These are phyloP conservation scores for Globisporangium nagaii DNA, from an alignment of 352 stramenopile species.

Conservation along the genomic window DNA sequence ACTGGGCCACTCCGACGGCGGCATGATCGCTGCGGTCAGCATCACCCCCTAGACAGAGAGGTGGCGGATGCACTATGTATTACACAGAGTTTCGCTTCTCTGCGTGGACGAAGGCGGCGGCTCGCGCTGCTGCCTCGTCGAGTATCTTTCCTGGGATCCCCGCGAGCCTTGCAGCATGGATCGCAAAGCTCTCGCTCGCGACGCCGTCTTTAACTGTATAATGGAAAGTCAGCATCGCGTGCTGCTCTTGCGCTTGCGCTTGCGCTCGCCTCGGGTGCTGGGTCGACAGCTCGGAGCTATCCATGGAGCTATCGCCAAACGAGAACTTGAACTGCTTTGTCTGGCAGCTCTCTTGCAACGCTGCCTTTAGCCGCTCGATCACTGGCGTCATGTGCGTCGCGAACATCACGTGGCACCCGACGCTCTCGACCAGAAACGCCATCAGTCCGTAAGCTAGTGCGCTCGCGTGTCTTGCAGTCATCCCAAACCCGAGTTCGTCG, in stretches of 20 bases:
- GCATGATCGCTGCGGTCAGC: slow-evolving; percentile 62
- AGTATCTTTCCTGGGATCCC: slow-evolving; percentile 4
- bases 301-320: too few species aligned
- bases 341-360: slow-evolving; percentile 1
- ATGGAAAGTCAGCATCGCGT: slow-evolving; percentile 1
- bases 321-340: slow-evolving; percentile 2
- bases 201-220: slow-evolving; percentile 18
- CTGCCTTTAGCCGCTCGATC: slow-evolving; percentile 11
- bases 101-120: too few species aligned
- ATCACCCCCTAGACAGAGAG: slow-evolving; percentile 23
- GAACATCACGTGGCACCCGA: slow-evolving; percentile 29
- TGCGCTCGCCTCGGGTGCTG: too few species aligned
- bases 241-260: too few species aligned
- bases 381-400: slow-evolving; percentile 28
- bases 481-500: slow-evolving; percentile 40
- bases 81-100: neutral
- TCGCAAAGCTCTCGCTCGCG: slow-evolving; percentile 19
- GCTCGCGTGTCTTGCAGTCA: slow-evolving; percentile 20
- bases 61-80: too few species aligned
- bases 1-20: slow-evolving; percentile 71
- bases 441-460: slow-evolving; percentile 18
- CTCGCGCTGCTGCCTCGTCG: too few species aligned
- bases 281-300: too few species aligned
- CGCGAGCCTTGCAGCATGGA: neutral
- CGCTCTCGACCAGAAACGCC: slow-evolving; percentile 19